Evolutionary conservation across 805 yeast genomes (phyloP), one percentile per base, ranked within the genome.

Genomic region (Candida hungchunana): DNA sequence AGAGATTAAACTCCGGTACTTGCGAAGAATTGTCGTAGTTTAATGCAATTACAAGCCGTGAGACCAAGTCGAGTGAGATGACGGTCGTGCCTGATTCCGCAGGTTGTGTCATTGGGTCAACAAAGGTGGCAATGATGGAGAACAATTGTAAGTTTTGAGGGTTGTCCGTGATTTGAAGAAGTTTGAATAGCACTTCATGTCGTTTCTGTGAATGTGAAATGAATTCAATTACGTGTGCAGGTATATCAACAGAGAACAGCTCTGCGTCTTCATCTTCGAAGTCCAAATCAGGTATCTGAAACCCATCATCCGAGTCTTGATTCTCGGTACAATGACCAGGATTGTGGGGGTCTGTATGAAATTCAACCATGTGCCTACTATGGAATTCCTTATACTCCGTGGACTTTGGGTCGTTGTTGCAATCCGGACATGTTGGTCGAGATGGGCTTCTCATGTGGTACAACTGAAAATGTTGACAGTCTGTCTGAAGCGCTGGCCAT

Each of bases 51-150:
- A 75, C 58, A 31, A 77, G 44, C 41, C 74, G 74, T 14, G 80
- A 68, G 10, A 79, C 49, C n/a, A 69, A 52, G 42, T 77, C 78
- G 6, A 79, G 54, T 8, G 86, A 79, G 13, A 79, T 60, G 2
- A 77, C 60, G 36, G 64, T 59, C 10, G 60, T 56, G 37, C 76
- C 82, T 17, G 67, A 68, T 26, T 79, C 83, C 18, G 71, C 68
- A 0, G 93, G 88, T 47, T 80, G 86, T 1, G 88, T 78, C 47
- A 70, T 63, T 3, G 88, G 86, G 53, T 82, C 89, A 7, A 66
- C 63, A 31, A 75, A 44, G 0, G 64, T 50, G 2, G 70, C 55
- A 3, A 73, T 34, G 1, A 59, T 44, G 6, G 43, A 40, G 33
- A 51, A 50, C 5, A 56, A 16, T 20, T 42, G 33, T 9, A 32